These are phyloP conservation scores for Aspergillus hortae DNA, from an alignment of 2,329 filamentous ascomycete genomes.

Conservation along the genomic window DNA sequence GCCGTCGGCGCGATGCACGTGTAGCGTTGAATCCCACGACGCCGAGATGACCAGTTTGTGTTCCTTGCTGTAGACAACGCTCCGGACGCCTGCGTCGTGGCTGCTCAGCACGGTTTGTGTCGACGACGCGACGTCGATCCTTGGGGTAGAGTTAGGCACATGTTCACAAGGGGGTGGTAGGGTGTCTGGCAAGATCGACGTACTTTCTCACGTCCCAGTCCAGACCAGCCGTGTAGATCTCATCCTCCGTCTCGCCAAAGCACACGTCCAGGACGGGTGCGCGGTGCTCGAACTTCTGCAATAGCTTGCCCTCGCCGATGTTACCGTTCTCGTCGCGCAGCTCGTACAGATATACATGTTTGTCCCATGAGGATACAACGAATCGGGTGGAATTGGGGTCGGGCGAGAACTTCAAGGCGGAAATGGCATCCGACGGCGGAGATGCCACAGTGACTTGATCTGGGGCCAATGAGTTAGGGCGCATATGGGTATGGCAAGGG, in stretches of 20 bases:
- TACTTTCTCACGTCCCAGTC: slow-evolving; percentile 82
- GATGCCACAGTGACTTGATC: slow-evolving; percentile 79
- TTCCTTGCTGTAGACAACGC: slow-evolving; percentile 74
- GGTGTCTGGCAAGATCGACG: slow-evolving; percentile 12
- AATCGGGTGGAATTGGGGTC: slow-evolving; percentile 69
- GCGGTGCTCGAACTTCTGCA: slow-evolving; percentile 73
- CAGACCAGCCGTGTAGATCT: slow-evolving; percentile 81
- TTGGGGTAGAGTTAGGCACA: slow-evolving; percentile 23
- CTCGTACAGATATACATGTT: slow-evolving; percentile 86
- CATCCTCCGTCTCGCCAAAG: slow-evolving; percentile 77
- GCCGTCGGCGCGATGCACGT: slow-evolving; percentile 63
- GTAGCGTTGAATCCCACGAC: slow-evolving; percentile 89
- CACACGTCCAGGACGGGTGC: slow-evolving; percentile 88
- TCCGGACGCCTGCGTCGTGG: slow-evolving; percentile 76
- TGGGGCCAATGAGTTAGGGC: slow-evolving; percentile 15
- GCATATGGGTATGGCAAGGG: background rate
- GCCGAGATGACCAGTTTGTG: slow-evolving; percentile 80
- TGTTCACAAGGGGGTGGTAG: background rate
- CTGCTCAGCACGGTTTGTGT: slow-evolving; percentile 72
- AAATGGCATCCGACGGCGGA: slow-evolving; percentile 82
- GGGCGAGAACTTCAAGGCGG: slow-evolving; percentile 80
- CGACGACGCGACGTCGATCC: slow-evolving; percentile 69
- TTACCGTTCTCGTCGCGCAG: slow-evolving; percentile 53
- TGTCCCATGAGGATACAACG: slow-evolving; percentile 94
- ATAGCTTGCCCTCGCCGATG: slow-evolving; percentile 58